Conservation (phyloP, 2,329 filamentous ascomycete genomes). For the Apiospora phragmitis region DNA sequence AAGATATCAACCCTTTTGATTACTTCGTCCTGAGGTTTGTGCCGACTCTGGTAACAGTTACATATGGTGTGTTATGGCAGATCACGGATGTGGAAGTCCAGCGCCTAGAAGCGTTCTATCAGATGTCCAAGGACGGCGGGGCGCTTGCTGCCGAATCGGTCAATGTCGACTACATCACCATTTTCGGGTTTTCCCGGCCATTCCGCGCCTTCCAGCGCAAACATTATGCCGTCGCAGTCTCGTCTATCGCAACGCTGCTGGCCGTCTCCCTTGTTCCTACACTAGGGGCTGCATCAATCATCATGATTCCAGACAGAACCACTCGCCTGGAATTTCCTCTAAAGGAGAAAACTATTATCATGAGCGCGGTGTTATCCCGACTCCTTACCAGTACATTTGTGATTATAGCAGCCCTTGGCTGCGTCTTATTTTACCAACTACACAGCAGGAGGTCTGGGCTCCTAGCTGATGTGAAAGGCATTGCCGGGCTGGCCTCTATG, state of each 20-base stretch:
- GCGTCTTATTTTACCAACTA: conserved; percentile 60
- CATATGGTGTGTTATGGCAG: conserved; percentile 66
- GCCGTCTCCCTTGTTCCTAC: conserved; percentile 70
- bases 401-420: conserved; percentile 59
- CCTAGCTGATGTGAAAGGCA: conserved; percentile 68
- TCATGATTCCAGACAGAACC: conserved; percentile 53
- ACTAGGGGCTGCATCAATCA: conserved; percentile 62
- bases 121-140: conserved; percentile 60
- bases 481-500: conserved; percentile 74
- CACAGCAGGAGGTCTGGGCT: conserved; percentile 65
- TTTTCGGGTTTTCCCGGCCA: conserved; percentile 65
- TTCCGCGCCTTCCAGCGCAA: conserved; percentile 60
- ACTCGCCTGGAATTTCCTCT: conserved; percentile 38
- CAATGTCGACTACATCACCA: conserved; percentile 73
- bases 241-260: conserved; percentile 63
- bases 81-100: conserved; percentile 66
- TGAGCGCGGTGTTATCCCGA: conserved; percentile 62
- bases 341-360: conserved; percentile 58
- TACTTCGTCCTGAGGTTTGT: conserved; percentile 67
- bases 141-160: conserved; percentile 65
- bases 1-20: conserved; percentile 48
- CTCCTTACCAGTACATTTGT: conserved; percentile 57
- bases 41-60: conserved; percentile 61
- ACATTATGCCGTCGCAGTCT: conserved; percentile 69
- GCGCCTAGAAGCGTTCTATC: conserved; percentile 67